A percentile compares a stretch with the other conserved stretches of the same genome.
Evolutionary conservation across 306 rosid genomes (phyloP).

Genomic region (Betula pendula): DNA sequence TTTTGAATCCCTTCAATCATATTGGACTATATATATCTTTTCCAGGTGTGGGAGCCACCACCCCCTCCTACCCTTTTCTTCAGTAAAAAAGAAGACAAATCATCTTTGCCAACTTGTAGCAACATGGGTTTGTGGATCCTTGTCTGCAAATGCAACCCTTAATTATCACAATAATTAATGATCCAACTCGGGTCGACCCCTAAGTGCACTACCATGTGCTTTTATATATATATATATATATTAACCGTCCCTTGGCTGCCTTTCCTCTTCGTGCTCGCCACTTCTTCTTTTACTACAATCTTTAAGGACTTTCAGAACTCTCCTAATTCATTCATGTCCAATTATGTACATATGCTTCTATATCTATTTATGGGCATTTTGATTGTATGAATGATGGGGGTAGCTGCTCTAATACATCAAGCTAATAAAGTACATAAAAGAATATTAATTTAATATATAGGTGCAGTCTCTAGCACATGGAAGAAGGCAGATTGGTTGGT

Average conservation of each 20-base stretch:
- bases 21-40: too few species aligned
- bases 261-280: neutral
- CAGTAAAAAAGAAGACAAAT: too few species aligned
- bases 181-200: too few species aligned
- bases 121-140: neutral
- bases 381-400: neutral
- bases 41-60: too few species aligned
- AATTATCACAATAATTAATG: too few species aligned
- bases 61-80: too few species aligned
- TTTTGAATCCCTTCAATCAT: too few species aligned
- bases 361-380: neutral
- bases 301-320: neutral
- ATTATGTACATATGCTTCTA: neutral
- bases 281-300: neutral
- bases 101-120: conserved; percentile 8
- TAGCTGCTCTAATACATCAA: neutral
- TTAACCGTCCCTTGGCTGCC: neutral
- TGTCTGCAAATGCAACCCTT: neutral
- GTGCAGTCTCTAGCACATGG: conserved; percentile 9
- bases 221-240: too few species aligned
- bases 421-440: neutral
- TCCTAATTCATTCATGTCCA: neutral
- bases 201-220: too few species aligned
- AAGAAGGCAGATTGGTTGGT: neutral
- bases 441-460: neutral